phyloP scores from a whole-genome alignment of 2,329 filamentous ascomycete species.

The Colletotrichum costaricense region DNA sequence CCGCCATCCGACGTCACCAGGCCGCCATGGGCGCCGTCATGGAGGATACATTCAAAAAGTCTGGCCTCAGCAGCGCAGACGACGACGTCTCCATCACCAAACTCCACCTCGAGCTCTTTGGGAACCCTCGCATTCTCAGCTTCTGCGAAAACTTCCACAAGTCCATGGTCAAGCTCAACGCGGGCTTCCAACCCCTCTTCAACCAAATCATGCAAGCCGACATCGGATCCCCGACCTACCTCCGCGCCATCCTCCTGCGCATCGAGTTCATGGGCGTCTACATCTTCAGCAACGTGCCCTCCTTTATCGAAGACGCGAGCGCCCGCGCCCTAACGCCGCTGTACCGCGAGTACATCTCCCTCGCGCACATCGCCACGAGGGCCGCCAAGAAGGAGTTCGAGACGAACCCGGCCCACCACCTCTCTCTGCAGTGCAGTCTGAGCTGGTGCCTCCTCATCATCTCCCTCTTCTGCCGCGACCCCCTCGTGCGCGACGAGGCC shows the following conservation, averaged over 20 bases:
- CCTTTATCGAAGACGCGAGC: conserved; percentile 39
- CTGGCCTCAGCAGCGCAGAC: conserved; percentile 15
- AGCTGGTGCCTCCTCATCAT: conserved; percentile 40
- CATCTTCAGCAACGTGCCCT: conserved; percentile 43
- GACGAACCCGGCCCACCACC: conserved; percentile 39
- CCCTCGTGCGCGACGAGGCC: conserved; percentile 46
- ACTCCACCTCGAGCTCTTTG: conserved; percentile 36
- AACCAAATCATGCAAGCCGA: conserved; percentile 43
- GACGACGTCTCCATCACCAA: conserved; percentile 32
- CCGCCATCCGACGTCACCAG: conserved; percentile 30
- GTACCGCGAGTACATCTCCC: conserved; percentile 47
- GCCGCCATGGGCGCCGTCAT: conserved; percentile 36
- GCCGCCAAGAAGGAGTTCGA: conserved; percentile 29
- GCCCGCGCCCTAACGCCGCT: conserved; percentile 41
- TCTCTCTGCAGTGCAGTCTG: conserved; percentile 46
- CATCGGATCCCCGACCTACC: conserved; percentile 41
- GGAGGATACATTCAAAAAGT: conserved; percentile 35
- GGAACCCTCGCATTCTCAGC: conserved; percentile 34
- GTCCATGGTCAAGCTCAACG: conserved; percentile 38
- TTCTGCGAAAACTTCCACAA: conserved; percentile 34
- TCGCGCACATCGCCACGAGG: conserved; percentile 43
- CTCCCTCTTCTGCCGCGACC: conserved; percentile 46
- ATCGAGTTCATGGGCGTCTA: conserved; percentile 43
- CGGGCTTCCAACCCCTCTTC: conserved; percentile 48
- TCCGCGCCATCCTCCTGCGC: conserved; percentile 47